A percentile compares a stretch with the other conserved stretches of the same genome.
Conservation (phyloP, 2,329 filamentous ascomycete species). For the Arthrobotrys entomopaga region DNA sequence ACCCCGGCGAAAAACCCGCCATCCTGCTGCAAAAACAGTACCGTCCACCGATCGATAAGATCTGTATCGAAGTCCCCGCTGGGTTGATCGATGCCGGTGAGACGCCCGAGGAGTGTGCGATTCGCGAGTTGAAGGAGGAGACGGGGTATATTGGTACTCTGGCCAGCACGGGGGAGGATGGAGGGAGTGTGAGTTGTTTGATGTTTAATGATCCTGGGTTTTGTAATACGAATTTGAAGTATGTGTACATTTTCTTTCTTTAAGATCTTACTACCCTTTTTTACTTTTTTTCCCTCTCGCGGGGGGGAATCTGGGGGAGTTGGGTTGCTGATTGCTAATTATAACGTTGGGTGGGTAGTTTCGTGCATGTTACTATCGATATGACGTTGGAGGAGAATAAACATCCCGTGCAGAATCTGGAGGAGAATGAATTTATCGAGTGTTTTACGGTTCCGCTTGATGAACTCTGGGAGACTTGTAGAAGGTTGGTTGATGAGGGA, state of each 20-base stretch:
- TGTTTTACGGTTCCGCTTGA: conserved; percentile 66
- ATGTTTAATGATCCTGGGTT: conserved; percentile 60
- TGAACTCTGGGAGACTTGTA: conserved; percentile 65
- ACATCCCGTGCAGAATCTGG: conserved; percentile 65
- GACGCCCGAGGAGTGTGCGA: conserved; percentile 70
- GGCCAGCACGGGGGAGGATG: conserved; percentile 58
- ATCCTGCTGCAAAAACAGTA: conserved; percentile 73
- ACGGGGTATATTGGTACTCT: conserved; percentile 72
- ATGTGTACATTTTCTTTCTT: no score
- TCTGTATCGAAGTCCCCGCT: conserved; percentile 74
- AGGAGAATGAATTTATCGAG: conserved; percentile 68
- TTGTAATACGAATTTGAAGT: conserved; percentile 55
- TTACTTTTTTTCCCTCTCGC: no score
- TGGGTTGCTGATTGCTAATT: not conserved
- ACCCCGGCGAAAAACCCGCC: conserved; percentile 64
- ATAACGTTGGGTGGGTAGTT: conserved; percentile 56
- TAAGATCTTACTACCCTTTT: not conserved
- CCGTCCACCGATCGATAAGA: conserved; percentile 70
- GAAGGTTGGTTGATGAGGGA: conserved; percentile 63
- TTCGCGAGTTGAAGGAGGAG: conserved; percentile 74
- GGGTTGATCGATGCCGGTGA: conserved; percentile 73
- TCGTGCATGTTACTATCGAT: conserved; percentile 66
- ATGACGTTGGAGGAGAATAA: conserved; percentile 64
- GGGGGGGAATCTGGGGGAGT: no score
- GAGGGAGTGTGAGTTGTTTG: conserved; percentile 58